Percentiles rank a stretch among this genome's conserved stretches.
Evolutionary conservation across 257 asterid species (phyloP).

Genomic region (Striga asiatica): DNA sequence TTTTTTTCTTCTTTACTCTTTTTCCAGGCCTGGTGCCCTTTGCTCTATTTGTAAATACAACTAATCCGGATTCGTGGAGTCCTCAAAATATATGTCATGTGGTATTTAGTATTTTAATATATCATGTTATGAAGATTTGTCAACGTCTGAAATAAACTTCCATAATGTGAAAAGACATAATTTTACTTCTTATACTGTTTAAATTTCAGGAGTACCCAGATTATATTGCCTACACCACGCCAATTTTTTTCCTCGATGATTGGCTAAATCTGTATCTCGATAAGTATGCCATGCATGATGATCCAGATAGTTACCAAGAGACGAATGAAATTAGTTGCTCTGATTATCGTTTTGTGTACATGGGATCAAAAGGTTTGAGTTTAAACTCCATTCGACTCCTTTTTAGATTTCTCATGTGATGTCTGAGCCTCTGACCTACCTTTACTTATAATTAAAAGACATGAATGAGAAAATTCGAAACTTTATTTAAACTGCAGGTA

Average conservation of each 20-base stretch:
- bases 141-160: not conserved
- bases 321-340: conserved; percentile 70
- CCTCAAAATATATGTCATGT: conserved; percentile 9
- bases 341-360: conserved; percentile 92
- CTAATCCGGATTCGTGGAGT: conserved; percentile 11
- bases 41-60: conserved; percentile 12
- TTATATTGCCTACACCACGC: conserved; percentile 66
- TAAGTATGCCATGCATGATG: conserved; percentile 58
- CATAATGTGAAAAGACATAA: no score
- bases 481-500: conserved; percentile 34
- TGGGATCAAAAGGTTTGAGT: conserved; percentile 89
- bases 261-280: conserved; percentile 96
- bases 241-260: conserved; percentile 68
- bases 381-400: conserved; percentile 5
- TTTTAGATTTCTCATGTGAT: conserved; percentile 14
- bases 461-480: not conserved
- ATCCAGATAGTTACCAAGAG: conserved; percentile 37
- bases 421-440: not conserved
- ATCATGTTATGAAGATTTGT: not conserved
- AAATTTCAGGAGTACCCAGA: conserved; percentile 79
- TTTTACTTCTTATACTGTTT: conserved; percentile 9
- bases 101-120: conserved; percentile 15
- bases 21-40: conserved; percentile 23
- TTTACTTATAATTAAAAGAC: not conserved
- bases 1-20: conserved; percentile 11